Evolutionary conservation across 495 filamentous ascomycete genomes (phyloP), one percentile per base, ranked within the genome.

Genomic region (Friedmanniomyces simplex): DNA sequence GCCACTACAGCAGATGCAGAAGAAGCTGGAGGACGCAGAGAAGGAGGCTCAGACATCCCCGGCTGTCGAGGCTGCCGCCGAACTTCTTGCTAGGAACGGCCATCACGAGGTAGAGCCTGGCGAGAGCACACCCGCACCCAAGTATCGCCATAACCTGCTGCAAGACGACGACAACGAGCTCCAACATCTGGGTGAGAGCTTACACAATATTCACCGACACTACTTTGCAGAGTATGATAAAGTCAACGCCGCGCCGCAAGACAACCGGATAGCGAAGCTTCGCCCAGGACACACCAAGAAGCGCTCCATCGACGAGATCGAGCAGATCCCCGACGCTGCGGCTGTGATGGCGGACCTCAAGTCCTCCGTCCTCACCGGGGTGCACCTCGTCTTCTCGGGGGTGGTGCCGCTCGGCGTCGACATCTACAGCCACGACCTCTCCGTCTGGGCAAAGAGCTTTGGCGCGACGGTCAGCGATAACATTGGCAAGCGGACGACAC

Each of bases 161-260:
- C 82, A 85, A 45, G 89, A 96, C 66, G 83, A 91, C 68, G 91
- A 96, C 64, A 74, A 73, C 25, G 91, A 96, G 65, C 79, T 99
- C 4, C 72, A 77, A 34, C 78, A 81, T 37, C 77, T 99, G 6
- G 82, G 91, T 63, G 70, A 77, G 14, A 85, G 85, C 64, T 77
- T 99, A 5, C 79, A 82, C 16, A 74, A 74, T 46, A 79, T 99
- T 7, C 93, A 99, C 68, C 68, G 71, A 25, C 69, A 76, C 3
- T 99, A 93, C 72, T 99, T 86, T 66, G 79, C 87, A 0, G 82
- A 88, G 59, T 95, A 95, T 69, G 86, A 87, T 32, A 72, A 63
- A 52, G 68, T 65, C 24, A 73, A 77, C 30, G 69, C 71, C 1
- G 71, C 66, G 37, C 71, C 74, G 7, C 69, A 79, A 55, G 82